These are phyloP conservation scores for Nemophila menziesii DNA, from an alignment of 257 asterid genomes.

Conservation along the genomic window DNA sequence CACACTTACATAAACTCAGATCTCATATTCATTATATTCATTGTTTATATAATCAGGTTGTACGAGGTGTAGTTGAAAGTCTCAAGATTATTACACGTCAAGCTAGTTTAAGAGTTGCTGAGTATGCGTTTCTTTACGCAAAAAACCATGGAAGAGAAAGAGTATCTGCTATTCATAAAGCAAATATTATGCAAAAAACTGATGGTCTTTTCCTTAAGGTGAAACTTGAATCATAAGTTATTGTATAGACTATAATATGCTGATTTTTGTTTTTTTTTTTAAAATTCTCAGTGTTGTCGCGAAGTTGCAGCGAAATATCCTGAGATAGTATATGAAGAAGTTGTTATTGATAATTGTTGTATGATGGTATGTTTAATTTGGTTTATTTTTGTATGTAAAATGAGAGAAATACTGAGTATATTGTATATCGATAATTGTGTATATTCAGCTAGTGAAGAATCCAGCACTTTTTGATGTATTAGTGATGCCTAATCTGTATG, in stretches of 20 bases:
- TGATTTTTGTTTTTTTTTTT: conserved; percentile 16
- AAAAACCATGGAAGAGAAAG: conserved; percentile 76
- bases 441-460: conserved; percentile 71
- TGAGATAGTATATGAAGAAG: conserved; percentile 78
- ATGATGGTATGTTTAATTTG: conserved; percentile 54
- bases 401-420: background rate
- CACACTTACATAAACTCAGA: background rate
- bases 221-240: background rate
- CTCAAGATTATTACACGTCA: conserved; percentile 89
- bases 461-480: conserved; percentile 72
- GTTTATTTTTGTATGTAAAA: conserved; percentile 6
- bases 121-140: conserved; percentile 88
- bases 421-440: no score
- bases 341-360: conserved; percentile 87
- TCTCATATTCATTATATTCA: conserved; percentile 4
- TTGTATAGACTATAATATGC: conserved; percentile 15
- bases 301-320: conserved; percentile 94
- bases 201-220: conserved; percentile 98
- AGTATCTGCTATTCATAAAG: conserved; percentile 95
- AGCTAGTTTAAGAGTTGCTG: conserved; percentile 87
- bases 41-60: conserved; percentile 49
- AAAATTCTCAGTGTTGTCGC: conserved; percentile 82
- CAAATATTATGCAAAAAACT: conserved; percentile 96
- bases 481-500: conserved; percentile 51
- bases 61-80: conserved; percentile 94